phyloP scores from a whole-genome alignment of 345 rosid species.

The Conringia planisiliqua region DNA sequence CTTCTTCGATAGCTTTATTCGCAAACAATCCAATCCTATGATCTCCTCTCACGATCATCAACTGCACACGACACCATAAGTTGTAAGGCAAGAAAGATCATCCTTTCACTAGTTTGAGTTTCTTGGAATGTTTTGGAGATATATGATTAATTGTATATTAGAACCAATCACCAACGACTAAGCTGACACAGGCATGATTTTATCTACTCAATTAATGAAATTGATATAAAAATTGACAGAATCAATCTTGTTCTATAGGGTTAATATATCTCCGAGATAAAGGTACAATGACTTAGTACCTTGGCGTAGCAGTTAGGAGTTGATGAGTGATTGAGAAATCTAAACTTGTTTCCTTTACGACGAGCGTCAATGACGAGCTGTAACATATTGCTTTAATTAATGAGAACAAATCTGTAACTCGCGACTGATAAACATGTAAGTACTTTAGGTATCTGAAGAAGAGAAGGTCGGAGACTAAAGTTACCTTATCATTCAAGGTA shows the following conservation, averaged over 20 bases:
- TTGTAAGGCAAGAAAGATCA: not conserved
- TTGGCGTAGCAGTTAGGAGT: slow-evolving; percentile 87
- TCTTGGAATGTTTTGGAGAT: not conserved
- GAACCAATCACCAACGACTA: not conserved
- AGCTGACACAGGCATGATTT: not conserved
- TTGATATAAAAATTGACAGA: not conserved
- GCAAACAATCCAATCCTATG: slow-evolving; percentile 86
- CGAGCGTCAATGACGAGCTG: slow-evolving; percentile 84
- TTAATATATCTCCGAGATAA: not conserved
- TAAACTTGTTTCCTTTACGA: slow-evolving; percentile 89
- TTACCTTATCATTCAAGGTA: slow-evolving; percentile 89
- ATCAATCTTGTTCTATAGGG: not conserved
- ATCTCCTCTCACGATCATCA: slow-evolving; percentile 90
- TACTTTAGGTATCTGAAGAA: not conserved
- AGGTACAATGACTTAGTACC: slow-evolving; percentile 37
- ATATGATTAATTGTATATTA: not conserved
- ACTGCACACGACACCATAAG: slow-evolving; percentile 36
- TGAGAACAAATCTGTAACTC: not conserved
- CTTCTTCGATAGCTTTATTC: slow-evolving; percentile 62
- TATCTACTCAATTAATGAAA: not conserved
- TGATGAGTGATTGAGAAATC: slow-evolving; percentile 81
- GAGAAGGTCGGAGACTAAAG: not conserved
- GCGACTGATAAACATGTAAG: not conserved
- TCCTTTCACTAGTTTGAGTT: not conserved
- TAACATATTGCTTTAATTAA: not conserved